phyloP scores from a whole-genome alignment of 2,329 filamentous ascomycete species.

The Bipolaris victoriae region DNA sequence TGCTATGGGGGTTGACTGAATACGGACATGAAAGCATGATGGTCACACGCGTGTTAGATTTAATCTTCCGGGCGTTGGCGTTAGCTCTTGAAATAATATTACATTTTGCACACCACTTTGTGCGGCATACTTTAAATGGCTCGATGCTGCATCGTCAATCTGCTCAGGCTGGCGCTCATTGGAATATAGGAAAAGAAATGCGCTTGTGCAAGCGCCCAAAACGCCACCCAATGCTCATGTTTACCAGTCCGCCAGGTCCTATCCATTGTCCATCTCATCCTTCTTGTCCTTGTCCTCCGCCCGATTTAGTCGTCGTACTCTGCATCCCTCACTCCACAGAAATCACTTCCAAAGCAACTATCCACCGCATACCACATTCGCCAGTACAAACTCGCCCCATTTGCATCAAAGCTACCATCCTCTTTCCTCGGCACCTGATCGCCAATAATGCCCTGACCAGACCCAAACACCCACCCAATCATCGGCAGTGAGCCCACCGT shows the following conservation, averaged over 20 bases:
- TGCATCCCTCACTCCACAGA: constrained; percentile 64
- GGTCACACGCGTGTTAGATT: constrained; percentile 14
- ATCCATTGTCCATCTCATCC: not conserved
- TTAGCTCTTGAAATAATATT: constrained; percentile 26
- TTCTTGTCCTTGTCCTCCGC: not conserved
- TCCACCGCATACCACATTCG: constrained; percentile 65
- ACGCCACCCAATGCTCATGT: constrained; percentile 16
- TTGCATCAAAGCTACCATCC: constrained; percentile 78
- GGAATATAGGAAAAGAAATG: not conserved
- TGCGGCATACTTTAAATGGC: not conserved
- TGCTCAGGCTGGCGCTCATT: constrained; percentile 1
- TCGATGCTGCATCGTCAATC: not conserved
- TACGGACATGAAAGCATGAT: constrained; percentile 14
- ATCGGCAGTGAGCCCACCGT: constrained; percentile 58
- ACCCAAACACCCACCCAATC: constrained; percentile 53
- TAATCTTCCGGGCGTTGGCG: constrained; percentile 25
- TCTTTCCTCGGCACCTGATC: constrained; percentile 75
- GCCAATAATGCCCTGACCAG: constrained; percentile 68
- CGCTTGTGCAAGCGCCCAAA: constrained; percentile 2
- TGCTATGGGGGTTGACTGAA: not conserved
- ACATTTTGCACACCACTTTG: constrained; percentile 6
- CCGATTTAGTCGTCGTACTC: constrained; percentile 47
- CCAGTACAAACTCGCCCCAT: constrained; percentile 66
- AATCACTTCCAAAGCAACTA: constrained; percentile 62
- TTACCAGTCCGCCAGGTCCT: constrained; percentile 1